Conservation (phyloP, 2,329 filamentous ascomycete species). For the Phialocephala subalpina region DNA sequence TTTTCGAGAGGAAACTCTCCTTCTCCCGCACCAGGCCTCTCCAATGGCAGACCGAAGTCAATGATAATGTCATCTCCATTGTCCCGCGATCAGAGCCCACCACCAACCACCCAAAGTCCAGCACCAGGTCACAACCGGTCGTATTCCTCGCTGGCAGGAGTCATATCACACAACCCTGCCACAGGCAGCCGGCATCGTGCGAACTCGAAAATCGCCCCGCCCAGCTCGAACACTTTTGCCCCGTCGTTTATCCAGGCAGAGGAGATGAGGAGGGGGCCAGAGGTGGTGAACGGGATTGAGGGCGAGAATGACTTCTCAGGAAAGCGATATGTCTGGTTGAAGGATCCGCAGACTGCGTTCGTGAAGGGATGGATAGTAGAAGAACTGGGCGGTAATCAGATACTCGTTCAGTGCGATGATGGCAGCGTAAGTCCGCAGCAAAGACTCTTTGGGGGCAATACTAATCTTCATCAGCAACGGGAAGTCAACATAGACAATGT, state of each 20-base stretch:
- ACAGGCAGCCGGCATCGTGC: conserved; percentile 53
- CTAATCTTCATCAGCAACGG: conserved; percentile 70
- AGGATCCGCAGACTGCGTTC: conserved; percentile 86
- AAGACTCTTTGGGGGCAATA: not conserved
- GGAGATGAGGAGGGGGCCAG: conserved; percentile 67
- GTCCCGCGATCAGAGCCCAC: conserved; percentile 47
- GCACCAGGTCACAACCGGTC: conserved; percentile 63
- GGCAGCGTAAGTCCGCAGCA: conserved; percentile 70
- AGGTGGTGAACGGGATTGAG: conserved; percentile 78
- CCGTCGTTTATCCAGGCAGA: conserved; percentile 95
- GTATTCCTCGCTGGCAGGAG: conserved; percentile 58
- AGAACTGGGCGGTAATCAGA: conserved; percentile 71
- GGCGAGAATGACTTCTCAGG: conserved; percentile 99
- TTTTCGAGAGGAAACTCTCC: conserved; percentile 76
- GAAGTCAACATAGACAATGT: conserved; percentile 87
- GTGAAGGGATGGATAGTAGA: conserved; percentile 92
- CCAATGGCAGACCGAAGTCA: conserved; percentile 74
- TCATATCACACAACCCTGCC: conserved; percentile 40
- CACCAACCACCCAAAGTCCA: conserved; percentile 61
- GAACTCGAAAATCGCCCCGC: conserved; percentile 71
- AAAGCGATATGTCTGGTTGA: conserved; percentile 97
- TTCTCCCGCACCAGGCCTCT: conserved; percentile 63
- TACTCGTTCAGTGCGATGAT: conserved; percentile 93
- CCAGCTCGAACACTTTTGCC: conserved; percentile 84
- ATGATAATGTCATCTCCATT: conserved; percentile 62